Percentiles rank a stretch among this genome's conserved stretches.
phyloP scores from a whole-genome alignment of 768 basidiomycete species.

The Aureoboletus auriporus region DNA sequence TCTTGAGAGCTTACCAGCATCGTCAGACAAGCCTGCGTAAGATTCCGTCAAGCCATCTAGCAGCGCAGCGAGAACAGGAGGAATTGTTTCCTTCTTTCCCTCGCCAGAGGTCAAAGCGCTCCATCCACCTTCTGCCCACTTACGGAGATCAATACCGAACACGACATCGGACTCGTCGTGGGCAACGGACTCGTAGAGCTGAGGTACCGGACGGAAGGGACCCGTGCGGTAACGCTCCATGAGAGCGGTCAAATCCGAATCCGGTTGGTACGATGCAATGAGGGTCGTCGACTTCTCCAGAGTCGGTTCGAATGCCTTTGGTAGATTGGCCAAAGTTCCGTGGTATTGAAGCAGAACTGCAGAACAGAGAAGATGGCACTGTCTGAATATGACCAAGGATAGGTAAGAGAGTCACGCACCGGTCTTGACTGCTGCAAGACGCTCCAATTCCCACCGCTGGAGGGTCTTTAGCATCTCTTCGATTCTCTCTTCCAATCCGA shows the following conservation, averaged over 20 bases:
- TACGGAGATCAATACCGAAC: constrained; percentile 88
- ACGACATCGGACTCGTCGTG: constrained; percentile 83
- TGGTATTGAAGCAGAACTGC: constrained; percentile 85
- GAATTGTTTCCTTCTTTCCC: constrained; percentile 60
- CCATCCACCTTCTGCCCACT: constrained; percentile 88
- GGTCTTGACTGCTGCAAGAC: constrained; percentile 80
- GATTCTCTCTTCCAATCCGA: constrained; percentile 80
- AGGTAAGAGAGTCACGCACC: constrained; percentile 38
- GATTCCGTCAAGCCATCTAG: constrained; percentile 59
- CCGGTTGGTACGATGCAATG: constrained; percentile 82
- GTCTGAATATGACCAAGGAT: background rate
- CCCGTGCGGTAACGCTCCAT: constrained; percentile 94
- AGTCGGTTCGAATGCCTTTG: constrained; percentile 60
- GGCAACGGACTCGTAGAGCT: constrained; percentile 80
- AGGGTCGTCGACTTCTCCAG: constrained; percentile 70
- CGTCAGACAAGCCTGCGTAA: constrained; percentile 56
- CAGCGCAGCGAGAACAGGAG: constrained; percentile 69
- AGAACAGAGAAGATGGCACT: constrained; percentile 1
- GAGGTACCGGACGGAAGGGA: constrained; percentile 82
- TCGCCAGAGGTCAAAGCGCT: constrained; percentile 49
- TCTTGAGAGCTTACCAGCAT: constrained; percentile 49
- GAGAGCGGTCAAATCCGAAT: constrained; percentile 78
- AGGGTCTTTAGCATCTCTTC: constrained; percentile 78
- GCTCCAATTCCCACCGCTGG: constrained; percentile 83
- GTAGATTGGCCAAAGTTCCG: constrained; percentile 69